phyloP scores from a whole-genome alignment of 2,329 filamentous ascomycete genomes.

The Tolypocladium endophyticum region DNA sequence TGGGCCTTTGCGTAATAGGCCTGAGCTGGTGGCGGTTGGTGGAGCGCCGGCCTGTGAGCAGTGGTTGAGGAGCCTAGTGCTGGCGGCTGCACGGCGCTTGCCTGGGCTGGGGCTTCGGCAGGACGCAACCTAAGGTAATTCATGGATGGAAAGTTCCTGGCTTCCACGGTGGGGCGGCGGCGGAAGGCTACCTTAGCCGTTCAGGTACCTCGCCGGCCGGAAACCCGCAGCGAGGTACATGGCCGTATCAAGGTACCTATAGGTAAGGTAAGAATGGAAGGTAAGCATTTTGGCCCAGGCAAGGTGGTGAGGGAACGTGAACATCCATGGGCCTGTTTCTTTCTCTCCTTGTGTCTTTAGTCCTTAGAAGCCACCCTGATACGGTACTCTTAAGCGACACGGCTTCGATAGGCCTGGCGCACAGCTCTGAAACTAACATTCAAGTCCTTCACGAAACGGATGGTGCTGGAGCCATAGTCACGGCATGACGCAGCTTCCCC shows the following conservation, averaged over 20 bases:
- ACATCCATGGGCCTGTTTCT: no score
- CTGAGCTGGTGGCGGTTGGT: not conserved
- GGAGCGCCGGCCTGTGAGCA: not conserved
- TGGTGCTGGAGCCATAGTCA: not conserved
- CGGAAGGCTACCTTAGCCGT: not conserved
- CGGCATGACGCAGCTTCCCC: not conserved
- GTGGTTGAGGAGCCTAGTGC: not conserved
- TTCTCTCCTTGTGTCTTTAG: no score
- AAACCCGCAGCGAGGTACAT: not conserved
- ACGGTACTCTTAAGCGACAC: no score
- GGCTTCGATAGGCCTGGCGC: not conserved
- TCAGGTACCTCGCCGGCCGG: not conserved
- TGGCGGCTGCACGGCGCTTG: not conserved
- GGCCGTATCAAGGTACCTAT: no score
- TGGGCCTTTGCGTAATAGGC: conserved; percentile 30
- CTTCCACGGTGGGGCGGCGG: not conserved
- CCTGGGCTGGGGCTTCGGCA: not conserved
- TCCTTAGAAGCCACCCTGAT: no score
- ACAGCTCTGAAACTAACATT: not conserved
- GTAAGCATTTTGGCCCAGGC: no score
- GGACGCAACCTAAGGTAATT: not conserved
- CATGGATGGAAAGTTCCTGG: not conserved
- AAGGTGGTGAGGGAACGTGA: no score
- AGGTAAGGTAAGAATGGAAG: not conserved
- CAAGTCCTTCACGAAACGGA: not conserved